Evolutionary conservation across 768 basidiomycete species (phyloP), one percentile per base, ranked within the genome.

Genomic region (Rhizopogon sp.): DNA sequence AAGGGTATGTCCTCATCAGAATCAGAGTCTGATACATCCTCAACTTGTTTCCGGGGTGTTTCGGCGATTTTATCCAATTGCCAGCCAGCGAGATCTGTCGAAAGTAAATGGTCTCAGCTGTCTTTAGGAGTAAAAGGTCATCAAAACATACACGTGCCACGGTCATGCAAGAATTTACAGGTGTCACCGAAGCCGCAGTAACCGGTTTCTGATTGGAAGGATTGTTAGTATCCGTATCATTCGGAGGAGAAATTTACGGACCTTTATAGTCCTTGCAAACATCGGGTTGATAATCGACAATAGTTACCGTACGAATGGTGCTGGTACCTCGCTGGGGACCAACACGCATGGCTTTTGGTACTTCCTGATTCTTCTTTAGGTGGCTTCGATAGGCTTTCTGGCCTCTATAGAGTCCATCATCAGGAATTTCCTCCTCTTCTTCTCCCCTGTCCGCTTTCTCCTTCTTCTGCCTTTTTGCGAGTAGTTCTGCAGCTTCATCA

Each of bases 211-310:
- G 46, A 56, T 25, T 39, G 4, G 17, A 33, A 39, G n/a, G 41
- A 29, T 17, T 20, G 16, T 13, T 49, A 54, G 58, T 8, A 22
- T 61, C 35, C 60, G 49, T 28, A 46, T 51, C 16, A 56, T 41
- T 25, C 37, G 22, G 53, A 56, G 44, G 43, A 28, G 28, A 52
- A 53, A 51, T 20, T 57, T 56, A 79, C 86, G 54, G 58, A 92
- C 93, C 93, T 84, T 97, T 98, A 73, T 99, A 99, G 71, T 98
- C 96, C 71, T 99, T 99, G 74, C 96, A 99, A 16, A 99, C 96
- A 65, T 98, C 96, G 3, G 96, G 96, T 70, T 99, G 96, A 72
- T 98, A 99, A 76, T 99, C 96, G 44, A 91, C 81, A 55, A 98
- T 87, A 3, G 96, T 98, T 44, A 96, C 95, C 3, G 92, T 95